These are phyloP conservation scores for Zea mays DNA, from an alignment of 176 grass and related monocot genomes.

Conservation along the genomic window DNA sequence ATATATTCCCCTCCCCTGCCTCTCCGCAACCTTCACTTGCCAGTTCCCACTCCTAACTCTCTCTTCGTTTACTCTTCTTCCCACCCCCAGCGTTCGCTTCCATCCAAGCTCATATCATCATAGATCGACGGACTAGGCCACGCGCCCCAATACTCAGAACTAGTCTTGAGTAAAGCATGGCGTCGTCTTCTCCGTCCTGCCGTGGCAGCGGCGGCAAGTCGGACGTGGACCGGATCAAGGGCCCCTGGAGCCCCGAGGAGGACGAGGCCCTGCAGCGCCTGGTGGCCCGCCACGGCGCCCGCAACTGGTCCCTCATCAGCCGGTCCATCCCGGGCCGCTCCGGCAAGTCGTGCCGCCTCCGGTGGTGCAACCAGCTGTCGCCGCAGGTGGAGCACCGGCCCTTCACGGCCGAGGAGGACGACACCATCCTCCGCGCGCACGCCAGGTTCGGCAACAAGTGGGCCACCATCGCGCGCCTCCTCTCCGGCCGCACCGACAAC, in stretches of 20 bases:
- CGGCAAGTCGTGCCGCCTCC: slow-evolving; percentile 84
- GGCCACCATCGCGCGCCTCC: slow-evolving; percentile 83
- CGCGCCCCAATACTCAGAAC: neutral
- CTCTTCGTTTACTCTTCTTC: neutral
- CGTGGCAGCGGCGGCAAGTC: neutral
- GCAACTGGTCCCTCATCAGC: slow-evolving; percentile 95
- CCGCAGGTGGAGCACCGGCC: slow-evolving; percentile 92
- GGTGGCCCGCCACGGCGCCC: slow-evolving; percentile 61
- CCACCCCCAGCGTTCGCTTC: neutral
- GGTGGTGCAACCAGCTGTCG: slow-evolving; percentile 96
- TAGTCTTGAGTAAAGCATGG: neutral
- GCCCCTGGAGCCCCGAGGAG: slow-evolving; percentile 95
- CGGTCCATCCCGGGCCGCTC: slow-evolving; percentile 73
- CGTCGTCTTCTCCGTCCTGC: neutral
- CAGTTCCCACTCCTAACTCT: neutral
- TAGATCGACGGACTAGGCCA: neutral
- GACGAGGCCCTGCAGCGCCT: slow-evolving; percentile 84
- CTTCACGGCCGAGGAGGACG: slow-evolving; percentile 82
- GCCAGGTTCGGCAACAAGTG: slow-evolving; percentile 85
- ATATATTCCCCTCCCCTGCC: neutral
- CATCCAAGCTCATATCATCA: too few species aligned
- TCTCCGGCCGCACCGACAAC: slow-evolving; percentile 91
- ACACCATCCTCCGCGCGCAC: slow-evolving; percentile 86
- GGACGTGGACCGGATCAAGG: slow-evolving; percentile 90
- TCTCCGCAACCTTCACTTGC: neutral